These are phyloP conservation scores for Pseudevernia furfuracea DNA, from an alignment of 495 filamentous ascomycete species.

Conservation along the genomic window DNA sequence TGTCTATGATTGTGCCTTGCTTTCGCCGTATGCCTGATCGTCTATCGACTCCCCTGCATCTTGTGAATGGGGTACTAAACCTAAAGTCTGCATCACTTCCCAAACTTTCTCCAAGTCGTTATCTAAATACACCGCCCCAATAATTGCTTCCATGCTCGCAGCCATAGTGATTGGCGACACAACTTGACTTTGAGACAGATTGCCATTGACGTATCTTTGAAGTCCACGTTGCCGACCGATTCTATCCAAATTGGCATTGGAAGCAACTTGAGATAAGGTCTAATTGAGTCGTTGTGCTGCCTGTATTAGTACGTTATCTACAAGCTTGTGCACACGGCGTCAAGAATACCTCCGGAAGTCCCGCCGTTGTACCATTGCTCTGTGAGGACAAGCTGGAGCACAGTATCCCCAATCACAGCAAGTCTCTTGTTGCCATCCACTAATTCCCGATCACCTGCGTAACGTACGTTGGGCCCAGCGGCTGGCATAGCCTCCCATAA, in stretches of 20 bases:
- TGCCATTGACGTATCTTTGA: background rate
- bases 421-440: slow-evolving; percentile 3
- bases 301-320: background rate
- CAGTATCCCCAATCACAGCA: background rate
- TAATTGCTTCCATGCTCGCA: background rate
- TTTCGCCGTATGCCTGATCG: background rate
- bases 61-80: background rate
- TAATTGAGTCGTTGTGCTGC: background rate
- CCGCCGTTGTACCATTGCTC: background rate
- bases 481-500: slow-evolving; percentile 2
- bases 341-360: background rate
- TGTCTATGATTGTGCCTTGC: background rate
- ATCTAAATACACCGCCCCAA: background rate
- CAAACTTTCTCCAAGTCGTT: background rate
- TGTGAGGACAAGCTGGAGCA: background rate
- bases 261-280: background rate
- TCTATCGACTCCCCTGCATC: background rate
- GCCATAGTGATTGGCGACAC: background rate
- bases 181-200: background rate
- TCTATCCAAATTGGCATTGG: background rate
- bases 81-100: background rate
- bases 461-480: background rate
- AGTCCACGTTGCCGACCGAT: background rate
- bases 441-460: background rate
- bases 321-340: background rate